phyloP scores from a whole-genome alignment of 441 rosid species.

The Populus hybrid region DNA sequence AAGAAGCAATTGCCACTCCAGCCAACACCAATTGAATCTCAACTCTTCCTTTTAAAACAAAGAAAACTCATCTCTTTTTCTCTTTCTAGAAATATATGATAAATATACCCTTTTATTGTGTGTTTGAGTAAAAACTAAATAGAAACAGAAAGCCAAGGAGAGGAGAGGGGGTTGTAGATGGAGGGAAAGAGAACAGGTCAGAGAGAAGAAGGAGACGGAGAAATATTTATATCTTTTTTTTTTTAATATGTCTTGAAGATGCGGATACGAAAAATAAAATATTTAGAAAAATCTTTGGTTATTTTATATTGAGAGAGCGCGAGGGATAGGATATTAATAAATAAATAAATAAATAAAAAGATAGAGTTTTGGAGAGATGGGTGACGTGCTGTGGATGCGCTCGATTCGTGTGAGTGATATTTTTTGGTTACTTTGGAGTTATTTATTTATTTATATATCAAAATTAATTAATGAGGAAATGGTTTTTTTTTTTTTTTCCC shows the following conservation, averaged over 20 bases:
- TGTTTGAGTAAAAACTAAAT: neutral
- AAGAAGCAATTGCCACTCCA: conserved; percentile 19
- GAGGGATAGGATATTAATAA: too few species aligned
- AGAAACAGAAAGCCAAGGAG: neutral
- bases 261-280: neutral
- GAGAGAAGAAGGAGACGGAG: neutral
- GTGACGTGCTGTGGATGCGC: neutral
- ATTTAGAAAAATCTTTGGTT: neutral
- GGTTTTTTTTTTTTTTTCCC: neutral
- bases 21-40: conserved; percentile 41
- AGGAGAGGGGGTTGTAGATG: neutral
- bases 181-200: neutral
- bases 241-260: too few species aligned
- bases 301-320: too few species aligned
- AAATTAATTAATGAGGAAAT: too few species aligned
- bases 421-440: neutral
- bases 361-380: neutral
- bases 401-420: neutral
- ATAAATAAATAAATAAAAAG: neutral
- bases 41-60: conserved; percentile 15
- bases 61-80: conserved; percentile 2
- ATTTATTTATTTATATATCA: too few species aligned
- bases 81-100: neutral
- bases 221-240: neutral
- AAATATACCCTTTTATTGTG: neutral